Evolutionary conservation across 345 rosid species (phyloP).

Genomic region (Cochlearia excelsa): DNA sequence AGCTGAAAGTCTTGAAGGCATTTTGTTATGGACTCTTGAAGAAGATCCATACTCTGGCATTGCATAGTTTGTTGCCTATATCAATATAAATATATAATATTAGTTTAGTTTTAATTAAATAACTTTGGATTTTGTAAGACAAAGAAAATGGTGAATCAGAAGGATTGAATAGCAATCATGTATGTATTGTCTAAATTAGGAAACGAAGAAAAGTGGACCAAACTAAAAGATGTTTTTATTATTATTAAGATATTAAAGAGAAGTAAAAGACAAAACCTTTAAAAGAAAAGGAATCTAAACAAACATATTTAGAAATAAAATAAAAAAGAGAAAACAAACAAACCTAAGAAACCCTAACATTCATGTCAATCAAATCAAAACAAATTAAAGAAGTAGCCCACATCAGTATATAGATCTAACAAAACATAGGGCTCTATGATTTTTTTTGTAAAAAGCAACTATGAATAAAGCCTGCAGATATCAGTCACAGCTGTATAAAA

Average conservation of each 20-base stretch:
- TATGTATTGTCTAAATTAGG: slow-evolving; percentile 23
- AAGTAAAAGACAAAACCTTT: slow-evolving; percentile 40
- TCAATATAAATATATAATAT: slow-evolving; percentile 3
- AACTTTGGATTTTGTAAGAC: background rate
- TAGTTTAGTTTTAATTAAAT: background rate
- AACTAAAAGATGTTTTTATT: slow-evolving; percentile 4
- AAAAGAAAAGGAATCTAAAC: slow-evolving; percentile 28
- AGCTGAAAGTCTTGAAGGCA: slow-evolving; percentile 44
- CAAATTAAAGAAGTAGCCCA: slow-evolving; percentile 7
- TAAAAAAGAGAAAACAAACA: slow-evolving; percentile 23
- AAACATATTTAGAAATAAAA: slow-evolving; percentile 31
- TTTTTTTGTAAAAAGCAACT: slow-evolving; percentile 4
- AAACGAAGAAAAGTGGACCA: slow-evolving; percentile 25
- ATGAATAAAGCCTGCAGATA: slow-evolving; percentile 28
- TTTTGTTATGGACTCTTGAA: slow-evolving; percentile 54
- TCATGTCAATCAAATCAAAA: slow-evolving; percentile 51
- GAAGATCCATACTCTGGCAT: slow-evolving; percentile 62
- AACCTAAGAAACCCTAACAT: slow-evolving; percentile 46
- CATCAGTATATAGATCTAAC: slow-evolving; percentile 27
- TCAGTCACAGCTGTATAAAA: slow-evolving; percentile 19
- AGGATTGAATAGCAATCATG: slow-evolving; percentile 21
- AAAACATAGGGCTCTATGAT: slow-evolving; percentile 28
- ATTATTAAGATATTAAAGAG: slow-evolving; percentile 19
- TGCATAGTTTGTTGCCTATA: slow-evolving; percentile 43
- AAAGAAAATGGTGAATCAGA: slow-evolving; percentile 14